Percentiles rank a stretch among this genome's conserved stretches.
Conservation (phyloP, 73 alveolate species). For the Stentor coeruleus region DNA sequence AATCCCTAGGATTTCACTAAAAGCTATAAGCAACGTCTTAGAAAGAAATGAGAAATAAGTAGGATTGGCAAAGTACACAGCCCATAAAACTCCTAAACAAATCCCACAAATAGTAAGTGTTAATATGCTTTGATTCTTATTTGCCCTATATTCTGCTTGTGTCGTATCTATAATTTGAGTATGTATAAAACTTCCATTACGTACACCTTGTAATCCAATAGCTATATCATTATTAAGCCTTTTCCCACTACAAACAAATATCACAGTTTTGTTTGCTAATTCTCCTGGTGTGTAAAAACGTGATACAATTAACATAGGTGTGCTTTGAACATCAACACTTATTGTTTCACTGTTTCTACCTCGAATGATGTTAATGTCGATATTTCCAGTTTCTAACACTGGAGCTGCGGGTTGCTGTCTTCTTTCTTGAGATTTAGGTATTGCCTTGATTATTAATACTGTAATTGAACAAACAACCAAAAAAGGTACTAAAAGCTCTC, state of each 20-base stretch:
- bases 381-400: not conserved
- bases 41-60: not conserved
- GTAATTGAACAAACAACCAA: not conserved
- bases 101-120: not conserved
- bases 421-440: not conserved
- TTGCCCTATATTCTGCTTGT: not conserved
- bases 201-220: not conserved
- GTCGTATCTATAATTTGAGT: not conserved
- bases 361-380: not conserved
- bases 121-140: not conserved
- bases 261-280: not conserved
- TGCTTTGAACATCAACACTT: not conserved
- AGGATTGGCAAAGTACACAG: not conserved
- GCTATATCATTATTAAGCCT: not conserved
- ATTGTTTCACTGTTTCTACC: not conserved
- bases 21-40: not conserved
- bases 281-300: not conserved
- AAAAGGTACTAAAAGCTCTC: not conserved
- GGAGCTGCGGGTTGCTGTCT: not conserved
- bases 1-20: not conserved
- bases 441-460: no score
- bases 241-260: not conserved
- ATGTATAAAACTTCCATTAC: not conserved
- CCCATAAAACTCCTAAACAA: not conserved
- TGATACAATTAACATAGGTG: not conserved